phyloP scores from a whole-genome alignment of 768 basidiomycete genomes.

The Collybia mongolica region DNA sequence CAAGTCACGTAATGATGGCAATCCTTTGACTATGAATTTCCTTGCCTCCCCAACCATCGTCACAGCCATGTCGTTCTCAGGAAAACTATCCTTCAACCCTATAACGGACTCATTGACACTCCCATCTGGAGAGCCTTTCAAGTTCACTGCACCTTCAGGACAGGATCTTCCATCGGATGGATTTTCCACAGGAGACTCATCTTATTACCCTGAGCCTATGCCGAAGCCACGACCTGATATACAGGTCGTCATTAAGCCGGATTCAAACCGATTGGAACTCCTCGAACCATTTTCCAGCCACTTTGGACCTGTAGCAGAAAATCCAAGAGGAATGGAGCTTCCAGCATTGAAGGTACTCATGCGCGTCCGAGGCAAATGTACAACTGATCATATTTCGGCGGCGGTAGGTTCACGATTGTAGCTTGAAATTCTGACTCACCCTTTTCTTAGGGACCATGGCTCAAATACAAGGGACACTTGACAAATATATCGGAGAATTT shows the following conservation, averaged over 20 bases:
- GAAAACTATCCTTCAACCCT: slow-evolving; percentile 92
- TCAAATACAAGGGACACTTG: slow-evolving; percentile 98
- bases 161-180: slow-evolving; percentile 82
- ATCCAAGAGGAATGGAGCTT: slow-evolving; percentile 65
- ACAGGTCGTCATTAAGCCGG: slow-evolving; percentile 70
- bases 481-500: slow-evolving; percentile 97
- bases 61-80: slow-evolving; percentile 96
- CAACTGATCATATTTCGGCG: slow-evolving; percentile 97
- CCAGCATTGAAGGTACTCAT: slow-evolving; percentile 82
- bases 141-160: slow-evolving; percentile 81
- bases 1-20: slow-evolving; percentile 97
- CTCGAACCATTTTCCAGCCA: slow-evolving; percentile 83
- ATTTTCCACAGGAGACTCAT: slow-evolving; percentile 71
- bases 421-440: not conserved
- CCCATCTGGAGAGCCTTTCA: slow-evolving; percentile 76
- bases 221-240: slow-evolving; percentile 79
- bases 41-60: slow-evolving; percentile 96
- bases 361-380: slow-evolving; percentile 96
- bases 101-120: slow-evolving; percentile 68
- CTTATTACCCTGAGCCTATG: slow-evolving; percentile 74
- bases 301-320: slow-evolving; percentile 51
- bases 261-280: slow-evolving; percentile 83
- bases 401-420: slow-evolving; percentile 54
- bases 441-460: slow-evolving; percentile 80
- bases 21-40: slow-evolving; percentile 94